These are phyloP conservation scores for Paramecium octaurelia DNA, from an alignment of 73 alveolate species.

Conservation along the genomic window DNA sequence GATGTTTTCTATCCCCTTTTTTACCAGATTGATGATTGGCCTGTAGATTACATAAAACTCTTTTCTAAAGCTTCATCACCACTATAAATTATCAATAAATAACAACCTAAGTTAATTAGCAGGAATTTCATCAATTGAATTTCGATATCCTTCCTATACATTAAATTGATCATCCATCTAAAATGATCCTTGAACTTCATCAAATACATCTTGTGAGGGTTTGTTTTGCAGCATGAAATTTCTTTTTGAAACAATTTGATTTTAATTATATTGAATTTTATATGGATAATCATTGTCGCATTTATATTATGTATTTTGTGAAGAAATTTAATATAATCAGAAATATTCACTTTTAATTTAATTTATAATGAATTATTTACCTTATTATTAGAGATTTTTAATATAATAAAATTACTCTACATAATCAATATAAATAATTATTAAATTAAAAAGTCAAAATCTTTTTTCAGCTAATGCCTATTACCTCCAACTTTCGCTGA, in stretches of 20 bases:
- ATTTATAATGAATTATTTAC: not conserved
- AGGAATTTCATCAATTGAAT: not conserved
- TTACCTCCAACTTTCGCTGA: constrained; percentile 48
- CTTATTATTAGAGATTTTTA: too few species aligned
- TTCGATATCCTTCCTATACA: not conserved
- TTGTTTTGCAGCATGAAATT: not conserved
- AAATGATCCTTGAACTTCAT: not conserved
- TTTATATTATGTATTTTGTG: not conserved
- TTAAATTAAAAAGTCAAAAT: constrained; percentile 23
- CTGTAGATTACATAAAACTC: constrained; percentile 10
- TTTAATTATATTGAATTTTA: not conserved
- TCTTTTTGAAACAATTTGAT: not conserved
- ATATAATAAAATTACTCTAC: not conserved
- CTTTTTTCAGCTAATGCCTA: constrained; percentile 48
- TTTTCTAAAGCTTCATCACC: constrained; percentile 41
- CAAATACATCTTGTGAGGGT: not conserved
- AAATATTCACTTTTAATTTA: not conserved
- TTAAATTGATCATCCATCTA: not conserved
- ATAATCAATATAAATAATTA: not conserved
- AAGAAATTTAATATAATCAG: not conserved
- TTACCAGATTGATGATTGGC: not conserved
- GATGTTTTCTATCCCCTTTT: not conserved
- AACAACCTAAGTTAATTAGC: not conserved
- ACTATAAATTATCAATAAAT: not conserved
- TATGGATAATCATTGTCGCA: not conserved